Evolutionary conservation across 305 asterid species (phyloP).

Genomic region (Solanum hybrid): DNA sequence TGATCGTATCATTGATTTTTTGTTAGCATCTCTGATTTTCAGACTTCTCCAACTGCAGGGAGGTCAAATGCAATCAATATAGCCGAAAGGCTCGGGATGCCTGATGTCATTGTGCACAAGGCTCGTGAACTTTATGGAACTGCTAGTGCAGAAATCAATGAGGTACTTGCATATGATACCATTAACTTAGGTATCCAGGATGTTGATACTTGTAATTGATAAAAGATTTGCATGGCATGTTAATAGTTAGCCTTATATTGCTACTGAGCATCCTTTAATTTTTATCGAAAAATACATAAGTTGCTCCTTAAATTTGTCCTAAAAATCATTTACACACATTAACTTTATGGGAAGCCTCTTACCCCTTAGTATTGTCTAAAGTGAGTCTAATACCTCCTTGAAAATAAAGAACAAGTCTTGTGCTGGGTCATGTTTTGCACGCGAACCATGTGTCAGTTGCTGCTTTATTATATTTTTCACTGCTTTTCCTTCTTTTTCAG

Average conservation of each 20-base stretch:
- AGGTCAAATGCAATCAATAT: slow-evolving; percentile 95
- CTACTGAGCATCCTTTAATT: not conserved
- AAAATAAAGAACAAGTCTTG: not conserved
- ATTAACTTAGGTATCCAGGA: not conserved
- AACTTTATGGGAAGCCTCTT: not conserved
- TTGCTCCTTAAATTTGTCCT: not conserved
- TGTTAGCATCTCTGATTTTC: not conserved
- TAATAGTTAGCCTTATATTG: not conserved
- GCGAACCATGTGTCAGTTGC: not conserved
- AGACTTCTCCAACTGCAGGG: slow-evolving; percentile 36
- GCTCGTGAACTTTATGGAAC: slow-evolving; percentile 90
- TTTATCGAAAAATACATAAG: not conserved
- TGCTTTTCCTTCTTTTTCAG: not conserved
- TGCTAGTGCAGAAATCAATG: slow-evolving; percentile 91
- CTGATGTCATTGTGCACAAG: slow-evolving; percentile 50
- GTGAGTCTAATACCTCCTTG: not conserved
- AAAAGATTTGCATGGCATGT: not conserved
- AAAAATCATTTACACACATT: not conserved
- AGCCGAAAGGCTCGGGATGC: slow-evolving; percentile 89
- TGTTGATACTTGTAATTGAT: not conserved
- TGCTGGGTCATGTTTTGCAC: not conserved
- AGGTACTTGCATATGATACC: slow-evolving; percentile 37
- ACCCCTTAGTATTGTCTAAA: not conserved
- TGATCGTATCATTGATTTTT: not conserved
- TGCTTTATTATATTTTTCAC: not conserved